Percentiles rank a stretch among this genome's conserved stretches.
These are phyloP conservation scores for Sapria himalayana DNA, from an alignment of 345 rosid species.

Conservation along the genomic window DNA sequence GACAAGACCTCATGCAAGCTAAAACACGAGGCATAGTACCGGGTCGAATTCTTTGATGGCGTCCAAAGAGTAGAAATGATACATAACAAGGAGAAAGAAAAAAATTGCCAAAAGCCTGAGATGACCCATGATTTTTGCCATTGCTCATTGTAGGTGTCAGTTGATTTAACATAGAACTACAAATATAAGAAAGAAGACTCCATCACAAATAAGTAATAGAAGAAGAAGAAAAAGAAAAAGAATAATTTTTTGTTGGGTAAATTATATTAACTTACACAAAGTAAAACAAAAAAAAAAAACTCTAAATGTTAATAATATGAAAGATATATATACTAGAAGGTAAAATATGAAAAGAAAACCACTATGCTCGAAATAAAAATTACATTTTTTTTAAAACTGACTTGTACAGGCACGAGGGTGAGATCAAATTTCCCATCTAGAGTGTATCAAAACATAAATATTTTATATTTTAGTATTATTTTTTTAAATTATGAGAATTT, in stretches of 20 bases:
- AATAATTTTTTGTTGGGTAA: neutral
- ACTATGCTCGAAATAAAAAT: too few species aligned
- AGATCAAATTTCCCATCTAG: too few species aligned
- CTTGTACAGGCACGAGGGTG: too few species aligned
- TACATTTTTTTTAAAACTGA: too few species aligned
- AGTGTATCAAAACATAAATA: too few species aligned
- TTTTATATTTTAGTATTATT: too few species aligned
- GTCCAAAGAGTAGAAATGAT: slow-evolving; percentile 89
- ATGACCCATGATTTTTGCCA: slow-evolving; percentile 97
- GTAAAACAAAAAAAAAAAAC: neutral
- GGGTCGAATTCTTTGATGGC: slow-evolving; percentile 66
- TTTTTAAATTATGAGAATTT: too few species aligned
- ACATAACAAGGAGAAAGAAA: slow-evolving; percentile 63
- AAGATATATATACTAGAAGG: too few species aligned
- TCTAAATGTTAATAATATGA: neutral
- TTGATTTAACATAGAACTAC: slow-evolving; percentile 90
- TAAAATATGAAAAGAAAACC: too few species aligned
- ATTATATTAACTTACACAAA: neutral
- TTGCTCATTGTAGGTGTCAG: slow-evolving; percentile 63
- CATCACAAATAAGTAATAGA: neutral
- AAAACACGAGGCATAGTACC: too few species aligned
- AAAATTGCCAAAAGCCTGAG: slow-evolving; percentile 88
- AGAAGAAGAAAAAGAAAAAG: neutral
- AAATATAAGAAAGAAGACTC: slow-evolving; percentile 2
- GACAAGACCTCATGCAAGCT: too few species aligned